These are phyloP conservation scores for Zygoascus ofunaensis DNA, from an alignment of 805 yeast genomes.

Conservation along the genomic window DNA sequence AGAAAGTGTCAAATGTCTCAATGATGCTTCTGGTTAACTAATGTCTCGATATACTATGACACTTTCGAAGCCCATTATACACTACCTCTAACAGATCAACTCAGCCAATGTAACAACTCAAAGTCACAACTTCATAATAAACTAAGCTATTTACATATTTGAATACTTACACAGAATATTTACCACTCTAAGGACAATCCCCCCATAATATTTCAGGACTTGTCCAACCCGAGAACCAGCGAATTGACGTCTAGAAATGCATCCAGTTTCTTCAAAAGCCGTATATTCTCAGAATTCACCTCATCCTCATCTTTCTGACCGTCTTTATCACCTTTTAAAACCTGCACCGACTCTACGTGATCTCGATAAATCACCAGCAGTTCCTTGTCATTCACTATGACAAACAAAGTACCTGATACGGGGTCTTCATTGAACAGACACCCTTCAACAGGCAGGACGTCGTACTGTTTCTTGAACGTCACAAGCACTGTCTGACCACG, in stretches of 20 bases:
- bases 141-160: too few relatives aligned
- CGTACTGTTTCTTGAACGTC: conserved; percentile 1
- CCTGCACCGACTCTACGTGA: not conserved
- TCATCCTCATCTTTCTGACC: not conserved
- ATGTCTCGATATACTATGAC: too few relatives aligned
- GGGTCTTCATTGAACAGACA: conserved; percentile 10
- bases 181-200: too few relatives aligned
- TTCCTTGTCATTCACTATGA: conserved; percentile 4
- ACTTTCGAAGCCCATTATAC: too few relatives aligned
- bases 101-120: too few relatives aligned
- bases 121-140: too few relatives aligned
- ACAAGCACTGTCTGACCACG: conserved; percentile 8
- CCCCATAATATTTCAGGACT: too few relatives aligned
- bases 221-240: not conserved
- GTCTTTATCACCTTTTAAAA: not conserved
- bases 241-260: not conserved
- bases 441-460: conserved; percentile 9
- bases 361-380: not conserved
- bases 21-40: too few relatives aligned
- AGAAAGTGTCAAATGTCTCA: too few relatives aligned
- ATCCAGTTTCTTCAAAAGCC: not conserved
- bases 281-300: not conserved
- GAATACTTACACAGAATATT: too few relatives aligned
- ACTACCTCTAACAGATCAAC: too few relatives aligned
- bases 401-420: conserved; percentile 8